phyloP scores from a whole-genome alignment of 2,329 filamentous ascomycete species.

The Colletotrichum sp. region DNA sequence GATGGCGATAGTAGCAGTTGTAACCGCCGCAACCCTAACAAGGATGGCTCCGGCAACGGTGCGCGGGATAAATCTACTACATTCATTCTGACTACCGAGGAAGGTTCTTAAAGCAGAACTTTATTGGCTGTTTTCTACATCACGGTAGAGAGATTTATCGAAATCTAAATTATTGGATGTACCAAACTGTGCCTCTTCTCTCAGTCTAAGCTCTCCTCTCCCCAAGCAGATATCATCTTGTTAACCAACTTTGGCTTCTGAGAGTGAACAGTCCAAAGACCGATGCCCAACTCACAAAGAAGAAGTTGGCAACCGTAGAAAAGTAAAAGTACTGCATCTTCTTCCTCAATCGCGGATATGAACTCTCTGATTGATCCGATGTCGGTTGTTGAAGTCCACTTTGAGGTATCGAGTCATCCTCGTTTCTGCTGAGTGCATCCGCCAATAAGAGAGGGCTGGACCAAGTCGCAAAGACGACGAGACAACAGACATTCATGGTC shows the following conservation, averaged over 20 bases:
- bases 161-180: background rate
- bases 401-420: background rate
- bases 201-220: too few relatives aligned
- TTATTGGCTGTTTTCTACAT: background rate
- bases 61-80: background rate
- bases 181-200: background rate
- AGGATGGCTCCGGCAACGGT: background rate
- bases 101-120: background rate
- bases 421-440: background rate
- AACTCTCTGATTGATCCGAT: background rate
- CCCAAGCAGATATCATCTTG: background rate
- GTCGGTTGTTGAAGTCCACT: background rate
- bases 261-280: background rate
- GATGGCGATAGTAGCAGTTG: background rate
- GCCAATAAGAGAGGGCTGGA: background rate
- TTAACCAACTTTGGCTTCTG: background rate
- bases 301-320: background rate
- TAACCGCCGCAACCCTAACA: background rate
- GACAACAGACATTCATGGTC: background rate
- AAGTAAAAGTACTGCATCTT: slow-evolving; percentile 5
- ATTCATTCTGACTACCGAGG: background rate
- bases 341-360: background rate
- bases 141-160: background rate
- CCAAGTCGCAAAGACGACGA: slow-evolving; percentile 2
- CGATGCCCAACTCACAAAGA: slow-evolving; percentile 4